Percentiles rank a stretch among this genome's conserved stretches.
Conservation (phyloP, 208 protist species). For the Leishmania mexicana region DNA sequence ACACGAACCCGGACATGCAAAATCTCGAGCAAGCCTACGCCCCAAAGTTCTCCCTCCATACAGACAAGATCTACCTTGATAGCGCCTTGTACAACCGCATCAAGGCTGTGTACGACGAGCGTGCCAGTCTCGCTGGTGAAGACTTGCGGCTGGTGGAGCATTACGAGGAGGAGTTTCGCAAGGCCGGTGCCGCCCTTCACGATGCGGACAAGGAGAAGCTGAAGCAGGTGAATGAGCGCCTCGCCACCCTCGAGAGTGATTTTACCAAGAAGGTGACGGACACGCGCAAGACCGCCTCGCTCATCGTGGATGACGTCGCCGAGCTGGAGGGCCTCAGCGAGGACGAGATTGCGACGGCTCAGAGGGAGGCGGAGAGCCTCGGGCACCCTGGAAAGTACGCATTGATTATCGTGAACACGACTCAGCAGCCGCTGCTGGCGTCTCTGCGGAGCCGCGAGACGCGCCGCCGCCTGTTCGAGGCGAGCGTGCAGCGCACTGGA, state of each 20-base stretch:
- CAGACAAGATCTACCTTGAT: constrained; percentile 55
- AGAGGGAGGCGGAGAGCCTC: constrained; percentile 36
- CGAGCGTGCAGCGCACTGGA: constrained; percentile 33
- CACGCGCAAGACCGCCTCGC: constrained; percentile 28
- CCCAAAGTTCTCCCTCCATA: constrained; percentile 37
- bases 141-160: constrained; percentile 44
- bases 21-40: constrained; percentile 48
- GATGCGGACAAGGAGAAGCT: constrained; percentile 42
- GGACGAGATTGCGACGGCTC: constrained; percentile 34
- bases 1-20: constrained; percentile 51
- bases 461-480: constrained; percentile 46
- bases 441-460: constrained; percentile 41
- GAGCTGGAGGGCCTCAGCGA: constrained; percentile 48
- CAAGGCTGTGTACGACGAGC: constrained; percentile 46
- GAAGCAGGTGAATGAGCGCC: constrained; percentile 45
- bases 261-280: constrained; percentile 48
- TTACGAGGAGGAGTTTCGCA: constrained; percentile 39
- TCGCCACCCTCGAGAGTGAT: constrained; percentile 37
- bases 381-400: constrained; percentile 50
- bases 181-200: constrained; percentile 41
- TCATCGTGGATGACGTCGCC: constrained; percentile 39
- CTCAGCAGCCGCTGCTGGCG: constrained; percentile 52
- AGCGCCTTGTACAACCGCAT: constrained; percentile 44
- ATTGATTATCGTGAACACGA: constrained; percentile 51
- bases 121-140: constrained; percentile 38